These are phyloP conservation scores for Heliocybe sulcata DNA, from an alignment of 1,284 basidiomycete genomes.

Conservation along the genomic window DNA sequence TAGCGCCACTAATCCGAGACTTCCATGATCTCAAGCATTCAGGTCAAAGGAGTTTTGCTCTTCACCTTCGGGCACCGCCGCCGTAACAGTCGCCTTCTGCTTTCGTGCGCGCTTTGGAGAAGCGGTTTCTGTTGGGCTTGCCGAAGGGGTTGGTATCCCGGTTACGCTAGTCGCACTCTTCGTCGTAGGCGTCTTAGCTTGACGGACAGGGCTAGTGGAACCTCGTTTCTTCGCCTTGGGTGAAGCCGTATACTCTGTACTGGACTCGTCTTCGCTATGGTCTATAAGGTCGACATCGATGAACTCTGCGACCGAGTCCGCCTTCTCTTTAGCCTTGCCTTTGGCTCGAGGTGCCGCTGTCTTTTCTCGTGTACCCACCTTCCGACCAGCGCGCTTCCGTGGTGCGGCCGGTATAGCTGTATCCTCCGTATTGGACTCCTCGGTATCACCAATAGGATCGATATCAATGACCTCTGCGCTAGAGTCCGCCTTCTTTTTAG, in stretches of 20 bases:
- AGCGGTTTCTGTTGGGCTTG: neutral
- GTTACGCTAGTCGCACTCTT: neutral
- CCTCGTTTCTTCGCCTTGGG: neutral
- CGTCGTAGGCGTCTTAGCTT: neutral
- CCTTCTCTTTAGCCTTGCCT: neutral
- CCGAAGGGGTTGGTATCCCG: too few relatives aligned
- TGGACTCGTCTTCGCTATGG: conserved; percentile 14
- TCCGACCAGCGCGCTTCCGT: too few relatives aligned
- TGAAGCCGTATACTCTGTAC: too few relatives aligned
- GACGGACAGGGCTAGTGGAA: neutral
- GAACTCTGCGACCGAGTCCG: conserved; percentile 18
- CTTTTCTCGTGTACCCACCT: too few relatives aligned
- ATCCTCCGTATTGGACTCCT: neutral
- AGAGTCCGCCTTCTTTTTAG: neutral
- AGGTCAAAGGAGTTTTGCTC: neutral
- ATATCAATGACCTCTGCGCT: conserved; percentile 25
- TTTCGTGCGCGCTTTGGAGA: neutral
- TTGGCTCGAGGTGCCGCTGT: too few relatives aligned
- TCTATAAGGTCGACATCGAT: conserved; percentile 26
- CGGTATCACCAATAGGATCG: conserved; percentile 20
- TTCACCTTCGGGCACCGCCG: neutral
- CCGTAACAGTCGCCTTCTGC: neutral
- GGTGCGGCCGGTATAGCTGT: neutral
- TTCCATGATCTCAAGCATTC: neutral
- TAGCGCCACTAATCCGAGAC: neutral